Evolutionary conservation across 2,329 filamentous ascomycete genomes (phyloP), one percentile per base, ranked within the genome.

Genomic region (Alternaria angustiovoidea): DNA sequence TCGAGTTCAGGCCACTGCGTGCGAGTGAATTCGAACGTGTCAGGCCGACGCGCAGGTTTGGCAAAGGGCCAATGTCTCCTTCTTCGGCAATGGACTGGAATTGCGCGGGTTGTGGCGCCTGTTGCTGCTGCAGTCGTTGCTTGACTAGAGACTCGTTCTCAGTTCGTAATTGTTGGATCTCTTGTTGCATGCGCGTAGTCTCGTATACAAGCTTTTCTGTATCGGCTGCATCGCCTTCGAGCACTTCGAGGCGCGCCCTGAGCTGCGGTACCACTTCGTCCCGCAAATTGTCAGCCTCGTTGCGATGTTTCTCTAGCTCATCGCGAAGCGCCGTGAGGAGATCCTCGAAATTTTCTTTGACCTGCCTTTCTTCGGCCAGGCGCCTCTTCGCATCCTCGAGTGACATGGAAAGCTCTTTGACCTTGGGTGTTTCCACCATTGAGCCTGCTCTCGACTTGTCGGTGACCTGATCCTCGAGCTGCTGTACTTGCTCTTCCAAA

Each of bases 291-390:
- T 99, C 95, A 53, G 93, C 88, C 79, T 99, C 94, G 68, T 95
- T 94, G 61, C 91, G 87, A 54, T 93, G 88, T 67, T 88, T 91
- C 71, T 94, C 87, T 14, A 98, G 84, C 75, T 99, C 93, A 24
- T 88, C 87, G 69, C 91, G 91, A 68, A 98, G 88, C 5, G 92
- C 94, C 7, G 89, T 88, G 44, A 98, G 84, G 43, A 99, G 85
- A 76, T 97, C 94, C 79, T 98, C 93, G 70, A 98, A 96, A 76
- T 96, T 97, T 73, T 92, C 89, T 78, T 96, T 97, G 69, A 91
- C 88, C 76, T 92, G 87, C 57, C 91, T 87, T 80, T 99, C 95
- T 74, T 98, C 93, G 1, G 87, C 84, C 44, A 99, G 84, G 67
- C 92, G 90, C 69, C 94, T 88, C 64, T 91, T 89, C 48, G 94